Conservation (phyloP, 2,329 filamentous ascomycete genomes). For the Aspergillus sp. region DNA sequence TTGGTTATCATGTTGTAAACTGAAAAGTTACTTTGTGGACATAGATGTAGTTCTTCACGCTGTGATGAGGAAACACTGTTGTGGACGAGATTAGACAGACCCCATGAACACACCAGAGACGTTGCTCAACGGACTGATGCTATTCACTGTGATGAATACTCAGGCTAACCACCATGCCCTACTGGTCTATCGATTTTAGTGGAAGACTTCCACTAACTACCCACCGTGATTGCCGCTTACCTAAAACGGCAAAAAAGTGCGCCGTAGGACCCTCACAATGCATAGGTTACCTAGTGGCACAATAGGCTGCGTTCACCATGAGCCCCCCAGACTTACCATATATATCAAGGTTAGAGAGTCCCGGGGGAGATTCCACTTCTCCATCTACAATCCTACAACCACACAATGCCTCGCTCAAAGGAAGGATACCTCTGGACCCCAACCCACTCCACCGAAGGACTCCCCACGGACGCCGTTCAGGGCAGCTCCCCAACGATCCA, state of each 20-base stretch:
- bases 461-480: constrained; percentile 9
- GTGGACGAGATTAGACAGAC: too few relatives aligned
- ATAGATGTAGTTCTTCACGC: too few relatives aligned
- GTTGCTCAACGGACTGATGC: too few relatives aligned
- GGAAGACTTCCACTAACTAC: too few relatives aligned
- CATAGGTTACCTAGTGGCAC: neutral
- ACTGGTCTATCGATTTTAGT: too few relatives aligned
- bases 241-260: constrained; percentile 6
- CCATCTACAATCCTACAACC: neutral
- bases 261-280: neutral
- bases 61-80: too few relatives aligned
- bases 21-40: too few relatives aligned
- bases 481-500: neutral
- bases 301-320: too few relatives aligned
- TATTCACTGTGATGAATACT: too few relatives aligned
- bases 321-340: neutral
- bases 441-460: constrained; percentile 6
- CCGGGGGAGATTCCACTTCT: neutral
- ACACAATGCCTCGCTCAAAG: constrained; percentile 1
- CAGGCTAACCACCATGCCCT: too few relatives aligned
- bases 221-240: constrained; percentile 1
- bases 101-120: too few relatives aligned
- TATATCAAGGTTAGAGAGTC: neutral
- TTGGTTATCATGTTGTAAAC: too few relatives aligned
- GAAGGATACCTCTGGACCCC: constrained; percentile 11